A percentile compares a stretch with the other conserved stretches of the same genome.
Evolutionary conservation across 176 grass and related monocot genomes (phyloP).

Genomic region (Paspalum vaginatum): DNA sequence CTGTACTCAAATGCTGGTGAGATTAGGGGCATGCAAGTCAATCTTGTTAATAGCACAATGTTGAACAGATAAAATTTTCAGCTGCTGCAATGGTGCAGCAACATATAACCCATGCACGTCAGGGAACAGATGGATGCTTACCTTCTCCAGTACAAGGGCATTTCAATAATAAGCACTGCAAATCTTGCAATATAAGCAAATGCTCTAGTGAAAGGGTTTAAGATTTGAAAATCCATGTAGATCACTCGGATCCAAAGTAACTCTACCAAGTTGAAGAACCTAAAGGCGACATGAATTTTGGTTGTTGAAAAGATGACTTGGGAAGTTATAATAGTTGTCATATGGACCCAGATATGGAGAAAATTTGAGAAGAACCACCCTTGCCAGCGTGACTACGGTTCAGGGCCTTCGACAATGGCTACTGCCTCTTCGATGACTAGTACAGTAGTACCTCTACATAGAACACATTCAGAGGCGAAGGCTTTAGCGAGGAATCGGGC

Average conservation of each 20-base stretch:
- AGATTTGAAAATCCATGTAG: constrained; percentile 29
- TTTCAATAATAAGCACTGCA: constrained; percentile 9
- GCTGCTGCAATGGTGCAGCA: constrained; percentile 7
- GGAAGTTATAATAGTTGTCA: constrained; percentile 6
- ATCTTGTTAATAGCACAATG: not conserved
- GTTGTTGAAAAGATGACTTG: constrained; percentile 18
- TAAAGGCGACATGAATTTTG: constrained; percentile 3
- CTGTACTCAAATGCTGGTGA: constrained; percentile 1
- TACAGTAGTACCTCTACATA: too few species aligned
- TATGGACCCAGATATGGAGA: constrained; percentile 6
- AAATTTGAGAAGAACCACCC: constrained; percentile 12
- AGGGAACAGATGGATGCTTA: constrained; percentile 16
- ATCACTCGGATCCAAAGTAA: constrained; percentile 17
- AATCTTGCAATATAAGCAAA: constrained; percentile 2
- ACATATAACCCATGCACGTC: not conserved
- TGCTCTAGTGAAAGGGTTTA: constrained; percentile 13
- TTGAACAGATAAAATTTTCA: constrained; percentile 32
- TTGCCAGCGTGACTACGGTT: too few species aligned
- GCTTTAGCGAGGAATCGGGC: too few species aligned
- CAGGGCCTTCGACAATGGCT: too few species aligned
- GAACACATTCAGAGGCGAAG: too few species aligned
- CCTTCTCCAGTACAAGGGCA: constrained; percentile 9
- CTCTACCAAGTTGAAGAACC: not conserved
- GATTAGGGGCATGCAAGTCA: not conserved
- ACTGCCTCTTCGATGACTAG: too few species aligned